These are phyloP conservation scores for Megacollybia marginata DNA, from an alignment of 768 basidiomycete genomes.

Conservation along the genomic window DNA sequence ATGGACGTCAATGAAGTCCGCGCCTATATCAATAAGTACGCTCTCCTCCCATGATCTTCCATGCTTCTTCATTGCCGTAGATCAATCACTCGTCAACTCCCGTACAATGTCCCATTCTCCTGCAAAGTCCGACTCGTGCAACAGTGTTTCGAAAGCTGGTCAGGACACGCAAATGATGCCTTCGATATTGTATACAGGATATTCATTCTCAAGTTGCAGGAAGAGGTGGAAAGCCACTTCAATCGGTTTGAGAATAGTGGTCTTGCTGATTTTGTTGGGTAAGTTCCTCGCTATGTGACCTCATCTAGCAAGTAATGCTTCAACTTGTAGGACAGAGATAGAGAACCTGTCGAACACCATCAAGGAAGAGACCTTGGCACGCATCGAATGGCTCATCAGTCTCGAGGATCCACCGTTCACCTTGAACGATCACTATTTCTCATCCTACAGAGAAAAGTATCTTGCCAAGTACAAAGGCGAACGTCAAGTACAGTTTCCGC, in stretches of 20 bases:
- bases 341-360: constrained; percentile 14
- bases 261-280: constrained; percentile 24
- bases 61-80: background rate
- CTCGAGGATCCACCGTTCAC: constrained; percentile 34
- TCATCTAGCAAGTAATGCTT: background rate
- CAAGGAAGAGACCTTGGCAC: constrained; percentile 8
- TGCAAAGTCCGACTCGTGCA: constrained; percentile 19
- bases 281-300: constrained; percentile 5
- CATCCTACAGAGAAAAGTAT: constrained; percentile 23
- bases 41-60: constrained; percentile 22
- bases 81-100: constrained; percentile 16
- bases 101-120: constrained; percentile 20
- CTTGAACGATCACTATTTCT: constrained; percentile 33
- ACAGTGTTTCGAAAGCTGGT: constrained; percentile 16
- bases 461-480: constrained; percentile 27
- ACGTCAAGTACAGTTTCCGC: background rate
- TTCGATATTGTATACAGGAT: constrained; percentile 4
- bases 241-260: constrained; percentile 20
- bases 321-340: constrained; percentile 9
- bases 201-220: constrained; percentile 12
- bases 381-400: constrained; percentile 21
- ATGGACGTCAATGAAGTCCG: constrained; percentile 3
- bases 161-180: constrained; percentile 2
- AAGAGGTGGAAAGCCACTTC: constrained; percentile 21
- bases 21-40: constrained; percentile 21